Percentiles rank a stretch among this genome's conserved stretches.
Evolutionary conservation across 148 eudicot genomes (phyloP).

Genomic region (Diospyros kaki): DNA sequence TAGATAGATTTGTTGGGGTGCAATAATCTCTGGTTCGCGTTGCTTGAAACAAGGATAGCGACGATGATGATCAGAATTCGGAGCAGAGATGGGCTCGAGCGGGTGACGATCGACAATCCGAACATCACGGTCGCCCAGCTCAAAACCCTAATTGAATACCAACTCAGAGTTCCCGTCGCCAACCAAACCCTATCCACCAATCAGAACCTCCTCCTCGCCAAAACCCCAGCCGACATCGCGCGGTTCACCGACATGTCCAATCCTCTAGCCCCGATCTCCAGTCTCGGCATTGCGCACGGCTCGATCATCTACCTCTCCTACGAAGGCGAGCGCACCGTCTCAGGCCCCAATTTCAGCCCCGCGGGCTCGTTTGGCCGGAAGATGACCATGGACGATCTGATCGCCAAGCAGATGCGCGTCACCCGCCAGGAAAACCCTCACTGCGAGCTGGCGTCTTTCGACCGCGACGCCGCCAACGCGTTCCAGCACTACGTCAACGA

Average conservation of each 20-base stretch:
- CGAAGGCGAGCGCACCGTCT: slow-evolving; percentile 62
- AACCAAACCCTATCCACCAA: slow-evolving; percentile 68
- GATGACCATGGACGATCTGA: slow-evolving; percentile 95
- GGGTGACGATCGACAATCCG: slow-evolving; percentile 51
- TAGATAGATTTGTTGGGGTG: background rate
- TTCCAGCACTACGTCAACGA: slow-evolving; percentile 87
- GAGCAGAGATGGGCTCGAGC: slow-evolving; percentile 80
- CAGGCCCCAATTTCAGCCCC: slow-evolving; percentile 42
- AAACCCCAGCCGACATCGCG: slow-evolving; percentile 45
- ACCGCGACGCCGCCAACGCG: slow-evolving; percentile 74
- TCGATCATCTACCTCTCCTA: slow-evolving; percentile 55
- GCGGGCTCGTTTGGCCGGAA: slow-evolving; percentile 82
- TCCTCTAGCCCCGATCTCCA: slow-evolving; percentile 38
- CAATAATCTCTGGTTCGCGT: too few relatives aligned
- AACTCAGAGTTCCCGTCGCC: slow-evolving; percentile 56
- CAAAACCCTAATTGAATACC: slow-evolving; percentile 73
- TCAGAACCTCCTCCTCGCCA: slow-evolving; percentile 70
- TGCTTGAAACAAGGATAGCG: background rate
- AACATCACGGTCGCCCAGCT: slow-evolving; percentile 54
- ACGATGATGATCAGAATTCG: slow-evolving; percentile 80
- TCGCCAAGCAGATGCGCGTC: slow-evolving; percentile 81
- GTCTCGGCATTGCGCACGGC: slow-evolving; percentile 54
- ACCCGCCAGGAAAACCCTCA: slow-evolving; percentile 72
- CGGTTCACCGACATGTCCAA: slow-evolving; percentile 58
- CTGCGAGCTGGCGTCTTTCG: slow-evolving; percentile 77